These are phyloP conservation scores for Chrysosporium queenslandicum DNA, from an alignment of 2,329 filamentous ascomycete genomes.

Conservation along the genomic window DNA sequence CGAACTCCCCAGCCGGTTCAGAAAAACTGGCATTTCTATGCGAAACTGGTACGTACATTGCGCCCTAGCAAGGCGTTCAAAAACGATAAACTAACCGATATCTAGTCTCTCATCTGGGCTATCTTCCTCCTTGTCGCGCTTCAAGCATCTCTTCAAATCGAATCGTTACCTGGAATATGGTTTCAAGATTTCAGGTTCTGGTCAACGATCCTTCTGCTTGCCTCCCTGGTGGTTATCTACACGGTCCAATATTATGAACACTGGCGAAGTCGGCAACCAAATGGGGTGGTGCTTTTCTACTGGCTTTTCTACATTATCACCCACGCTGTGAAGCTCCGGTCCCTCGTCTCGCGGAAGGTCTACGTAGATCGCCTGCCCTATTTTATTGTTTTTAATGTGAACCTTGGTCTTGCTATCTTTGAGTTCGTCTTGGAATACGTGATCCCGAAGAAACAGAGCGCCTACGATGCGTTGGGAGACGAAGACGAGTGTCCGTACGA, in stretches of 20 bases:
- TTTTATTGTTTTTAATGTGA: constrained; percentile 65
- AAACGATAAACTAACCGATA: background rate
- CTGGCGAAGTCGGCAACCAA: constrained; percentile 69
- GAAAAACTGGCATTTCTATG: constrained; percentile 88
- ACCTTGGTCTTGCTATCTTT: constrained; percentile 56
- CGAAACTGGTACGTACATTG: constrained; percentile 62
- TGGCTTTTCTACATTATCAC: constrained; percentile 79
- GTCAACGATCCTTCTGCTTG: constrained; percentile 61
- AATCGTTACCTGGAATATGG: constrained; percentile 60
- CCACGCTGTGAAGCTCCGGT: constrained; percentile 73
- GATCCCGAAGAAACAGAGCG: constrained; percentile 65
- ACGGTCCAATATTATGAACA: constrained; percentile 79
- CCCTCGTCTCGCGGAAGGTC: constrained; percentile 66
- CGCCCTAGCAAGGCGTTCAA: background rate
- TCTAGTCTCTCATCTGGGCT: constrained; percentile 52
- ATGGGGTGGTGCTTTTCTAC: constrained; percentile 81
- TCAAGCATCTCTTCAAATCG: constrained; percentile 67
- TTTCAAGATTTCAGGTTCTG: constrained; percentile 75
- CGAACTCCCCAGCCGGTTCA: constrained; percentile 56
- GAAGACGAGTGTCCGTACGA: constrained; percentile 63
- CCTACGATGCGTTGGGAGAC: constrained; percentile 57
- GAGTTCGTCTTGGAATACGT: constrained; percentile 79
- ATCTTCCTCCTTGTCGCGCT: constrained; percentile 58
- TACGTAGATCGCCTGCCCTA: constrained; percentile 59
- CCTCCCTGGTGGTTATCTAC: constrained; percentile 65